Conservation (phyloP, 306 rosid species). For the Mimosa pudica region DNA sequence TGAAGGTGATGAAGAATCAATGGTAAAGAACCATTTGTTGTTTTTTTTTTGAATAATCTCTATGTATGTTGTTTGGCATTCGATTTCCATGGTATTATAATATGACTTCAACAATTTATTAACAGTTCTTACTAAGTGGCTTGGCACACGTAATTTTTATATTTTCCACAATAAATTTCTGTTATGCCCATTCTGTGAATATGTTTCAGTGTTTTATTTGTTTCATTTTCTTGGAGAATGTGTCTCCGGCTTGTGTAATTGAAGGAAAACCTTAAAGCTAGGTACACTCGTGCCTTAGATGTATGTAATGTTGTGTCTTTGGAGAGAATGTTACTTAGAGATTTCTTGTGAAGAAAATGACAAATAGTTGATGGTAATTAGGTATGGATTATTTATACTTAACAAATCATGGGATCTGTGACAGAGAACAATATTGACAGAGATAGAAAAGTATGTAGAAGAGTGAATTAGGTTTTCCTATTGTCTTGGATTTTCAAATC, state of each 20-base stretch:
- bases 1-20: slow-evolving; percentile 98
- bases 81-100: slow-evolving; percentile 4
- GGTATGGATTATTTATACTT: background rate
- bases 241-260: background rate
- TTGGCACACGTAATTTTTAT: background rate
- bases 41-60: background rate
- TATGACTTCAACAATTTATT: background rate
- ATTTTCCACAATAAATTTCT: background rate
- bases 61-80: slow-evolving; percentile 2
- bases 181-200: background rate
- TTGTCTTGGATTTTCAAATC: no score
- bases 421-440: no score
- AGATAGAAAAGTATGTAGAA: no score
- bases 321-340: background rate
- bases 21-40: slow-evolving; percentile 55
- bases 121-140: background rate
- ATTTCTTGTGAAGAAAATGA: background rate
- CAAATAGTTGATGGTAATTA: background rate
- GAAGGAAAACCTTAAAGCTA: background rate
- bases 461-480: no score
- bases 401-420: background rate
- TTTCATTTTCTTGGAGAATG: background rate
- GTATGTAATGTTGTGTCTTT: background rate
- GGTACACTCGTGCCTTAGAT: background rate
- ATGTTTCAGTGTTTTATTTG: background rate